Base-by-base conservation (phyloP, 768 basidiomycete genomes). In the Trametes maxima region DNA sequence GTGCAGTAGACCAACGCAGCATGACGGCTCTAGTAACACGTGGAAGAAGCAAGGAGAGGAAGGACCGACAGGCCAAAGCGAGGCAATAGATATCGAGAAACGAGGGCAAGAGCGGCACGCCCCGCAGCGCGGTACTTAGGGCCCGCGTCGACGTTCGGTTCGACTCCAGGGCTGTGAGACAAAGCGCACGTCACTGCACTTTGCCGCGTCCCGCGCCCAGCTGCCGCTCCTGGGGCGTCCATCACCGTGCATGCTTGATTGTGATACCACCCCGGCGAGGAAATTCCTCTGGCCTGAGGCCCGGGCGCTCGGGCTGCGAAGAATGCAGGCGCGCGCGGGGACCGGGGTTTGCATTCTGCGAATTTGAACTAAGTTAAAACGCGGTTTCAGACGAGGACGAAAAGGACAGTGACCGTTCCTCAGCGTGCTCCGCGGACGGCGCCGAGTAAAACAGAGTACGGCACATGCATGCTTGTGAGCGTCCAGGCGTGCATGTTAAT, bases 1-100 rank as follows among this genome's bases (percentile, higher is more conserved):
- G 51, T n/a, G 64, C 44, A 13, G 66, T 56, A 19, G 62, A 36
- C 54, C 65, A 54, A 42, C 60, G 46, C 59, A 59, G 54, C 65
- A 66, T 68, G 17, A 54, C 21, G 19, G 40, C 10, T 16, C 36
- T 1, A 7, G 21, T 19, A 14, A 2, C 6, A 42, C 24, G 42
- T 16, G 40, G 22, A 57, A 43, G 19, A 35, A 59, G 39, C 12
- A 50, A 40, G 19, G 46, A 7, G 48, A 5, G 19, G 40, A 58
- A 59, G 16, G 59, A 54, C 47, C 14, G 47, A 42, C 56, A 39
- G 39, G 39, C 21, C 36, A 39, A 48, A 24, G 47, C 14, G 25
- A 47, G 48, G 45, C 3, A 49, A 54, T 45, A 54, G 50, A 51
- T 39, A 43, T 10, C 42, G 42, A 22, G 33, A 24, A 5, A 51